A percentile compares a stretch with the other conserved stretches of the same genome.
phyloP scores from a whole-genome alignment of 495 filamentous ascomycete genomes.

The Hypoxylon lenormandii region DNA sequence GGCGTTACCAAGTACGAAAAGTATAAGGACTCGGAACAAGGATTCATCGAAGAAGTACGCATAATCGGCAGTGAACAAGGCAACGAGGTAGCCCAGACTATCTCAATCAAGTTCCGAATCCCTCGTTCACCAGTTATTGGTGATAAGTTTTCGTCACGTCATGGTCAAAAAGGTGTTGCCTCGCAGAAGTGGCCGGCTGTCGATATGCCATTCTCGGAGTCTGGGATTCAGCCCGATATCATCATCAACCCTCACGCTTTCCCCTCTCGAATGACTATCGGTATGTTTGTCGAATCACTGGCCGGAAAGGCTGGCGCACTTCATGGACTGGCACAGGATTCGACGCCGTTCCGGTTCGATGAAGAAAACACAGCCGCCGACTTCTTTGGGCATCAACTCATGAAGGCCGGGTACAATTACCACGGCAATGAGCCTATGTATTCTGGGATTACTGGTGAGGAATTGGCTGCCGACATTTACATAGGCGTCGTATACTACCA shows the following conservation, averaged over 20 bases:
- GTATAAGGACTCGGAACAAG: slow-evolving; percentile 90
- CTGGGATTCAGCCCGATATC: slow-evolving; percentile 93
- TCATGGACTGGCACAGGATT: slow-evolving; percentile 93
- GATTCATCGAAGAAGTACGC: slow-evolving; percentile 91
- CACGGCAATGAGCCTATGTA: slow-evolving; percentile 99
- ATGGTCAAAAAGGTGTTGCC: slow-evolving; percentile 96
- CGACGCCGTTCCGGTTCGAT: slow-evolving; percentile 91
- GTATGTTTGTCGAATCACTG: slow-evolving; percentile 98
- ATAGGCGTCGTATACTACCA: slow-evolving; percentile 98
- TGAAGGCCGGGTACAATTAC: slow-evolving; percentile 95
- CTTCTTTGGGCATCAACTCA: slow-evolving; percentile 94
- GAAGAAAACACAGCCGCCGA: slow-evolving; percentile 91
- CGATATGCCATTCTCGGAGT: slow-evolving; percentile 98
- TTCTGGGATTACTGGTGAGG: slow-evolving; percentile 91
- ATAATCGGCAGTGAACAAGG: slow-evolving; percentile 85
- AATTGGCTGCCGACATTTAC: slow-evolving; percentile 95
- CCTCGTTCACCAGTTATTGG: slow-evolving; percentile 92
- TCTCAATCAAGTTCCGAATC: slow-evolving; percentile 92
- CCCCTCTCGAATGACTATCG: slow-evolving; percentile 99
- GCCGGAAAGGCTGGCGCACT: slow-evolving; percentile 94
- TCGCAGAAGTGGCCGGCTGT: slow-evolving; percentile 95
- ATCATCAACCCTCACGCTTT: slow-evolving; percentile 99
- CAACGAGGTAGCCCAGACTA: slow-evolving; percentile 80
- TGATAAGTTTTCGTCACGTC: slow-evolving; percentile 97
- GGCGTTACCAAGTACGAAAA: slow-evolving; percentile 83